These are phyloP conservation scores for Termitomyces sp. DNA, from an alignment of 768 basidiomycete species.

Conservation along the genomic window DNA sequence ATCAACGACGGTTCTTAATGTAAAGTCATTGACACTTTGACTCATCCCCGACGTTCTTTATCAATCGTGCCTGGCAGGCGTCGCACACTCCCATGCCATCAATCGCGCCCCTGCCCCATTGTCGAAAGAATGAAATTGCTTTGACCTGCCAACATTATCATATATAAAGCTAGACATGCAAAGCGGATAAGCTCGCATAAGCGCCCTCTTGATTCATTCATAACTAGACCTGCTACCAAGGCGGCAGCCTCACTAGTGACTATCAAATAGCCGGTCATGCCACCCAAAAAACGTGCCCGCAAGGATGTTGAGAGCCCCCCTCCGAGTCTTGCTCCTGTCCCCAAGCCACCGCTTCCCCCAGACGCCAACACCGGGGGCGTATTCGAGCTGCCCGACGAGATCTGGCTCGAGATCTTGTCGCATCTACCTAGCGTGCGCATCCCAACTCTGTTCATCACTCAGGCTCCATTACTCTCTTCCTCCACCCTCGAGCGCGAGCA, in stretches of 20 bases:
- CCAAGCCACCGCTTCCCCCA: background rate
- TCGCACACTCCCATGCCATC: too few species aligned
- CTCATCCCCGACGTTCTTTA: background rate
- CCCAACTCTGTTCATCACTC: slow-evolving; percentile 12
- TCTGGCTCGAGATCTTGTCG: slow-evolving; percentile 28
- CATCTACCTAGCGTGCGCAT: slow-evolving; percentile 20
- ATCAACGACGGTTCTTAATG: too few species aligned
- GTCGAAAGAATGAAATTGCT: too few species aligned
- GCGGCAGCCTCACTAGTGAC: too few species aligned
- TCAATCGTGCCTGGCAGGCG: too few species aligned
- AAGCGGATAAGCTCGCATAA: background rate
- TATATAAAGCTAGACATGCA: background rate
- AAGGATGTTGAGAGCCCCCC: background rate
- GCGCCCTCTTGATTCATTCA: too few species aligned
- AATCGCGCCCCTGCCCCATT: too few species aligned
- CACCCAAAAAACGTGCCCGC: slow-evolving; percentile 4
- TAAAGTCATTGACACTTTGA: too few species aligned
- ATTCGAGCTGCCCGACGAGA: slow-evolving; percentile 25
- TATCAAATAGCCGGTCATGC: background rate
- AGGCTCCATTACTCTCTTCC: slow-evolving; percentile 14
- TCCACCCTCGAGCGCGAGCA: slow-evolving; percentile 24
- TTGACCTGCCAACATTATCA: background rate
- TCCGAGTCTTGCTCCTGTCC: background rate
- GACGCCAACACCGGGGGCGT: slow-evolving; percentile 4
- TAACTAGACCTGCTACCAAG: too few species aligned